Evolutionary conservation across 2,329 filamentous ascomycete genomes (phyloP), one percentile per base, ranked within the genome.

Genomic region (Lizonia empirigonia): DNA sequence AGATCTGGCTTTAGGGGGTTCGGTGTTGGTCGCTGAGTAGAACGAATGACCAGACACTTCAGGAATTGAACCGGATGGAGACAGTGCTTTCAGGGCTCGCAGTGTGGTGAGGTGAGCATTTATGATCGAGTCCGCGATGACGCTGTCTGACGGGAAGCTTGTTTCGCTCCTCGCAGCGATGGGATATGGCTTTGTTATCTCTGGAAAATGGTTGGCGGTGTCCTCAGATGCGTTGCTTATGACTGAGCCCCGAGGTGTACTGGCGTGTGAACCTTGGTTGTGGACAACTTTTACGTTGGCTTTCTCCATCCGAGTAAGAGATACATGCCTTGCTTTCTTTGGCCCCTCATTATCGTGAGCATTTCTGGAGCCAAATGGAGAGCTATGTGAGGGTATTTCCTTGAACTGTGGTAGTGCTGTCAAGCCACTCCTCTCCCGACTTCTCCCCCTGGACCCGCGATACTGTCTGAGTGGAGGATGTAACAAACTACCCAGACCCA

Each of bases 41-140:
- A 60, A 57, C 10, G 50, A 57, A 12, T 27, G 53, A 26, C 50
- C 41, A 18, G 46, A 54, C 9, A 30, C 20, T 19, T 39, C 30
- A 20, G 49, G 58, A 13, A 60, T 36, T 7, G 55, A 53, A 5
- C 36, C 49, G 9, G 55, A 50, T 8, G 64, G 59, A 2, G 59
- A 58, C 7, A 67, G 35, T 0, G 62, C 52, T 23, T 69, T 66
- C 2, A 71, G 50, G 0, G 62, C 65, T 15, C 58, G 58, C 63
- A 70, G 64, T 2, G 68, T 69, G 18, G 58, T 59, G 4, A 58
- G 58, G 35, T 71, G 68, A 1, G 63, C 64, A n/a, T 67, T 62
- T 9, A 70, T 56, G 18, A 69, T 66, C 0, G 64, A 68, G 45
- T 65, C 65, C 18, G 67, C 63, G 7, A 64, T 41, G 3, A 64